phyloP scores from a whole-genome alignment of 495 filamentous ascomycete species.

The Pseudoneurospora amorphoporcata region DNA sequence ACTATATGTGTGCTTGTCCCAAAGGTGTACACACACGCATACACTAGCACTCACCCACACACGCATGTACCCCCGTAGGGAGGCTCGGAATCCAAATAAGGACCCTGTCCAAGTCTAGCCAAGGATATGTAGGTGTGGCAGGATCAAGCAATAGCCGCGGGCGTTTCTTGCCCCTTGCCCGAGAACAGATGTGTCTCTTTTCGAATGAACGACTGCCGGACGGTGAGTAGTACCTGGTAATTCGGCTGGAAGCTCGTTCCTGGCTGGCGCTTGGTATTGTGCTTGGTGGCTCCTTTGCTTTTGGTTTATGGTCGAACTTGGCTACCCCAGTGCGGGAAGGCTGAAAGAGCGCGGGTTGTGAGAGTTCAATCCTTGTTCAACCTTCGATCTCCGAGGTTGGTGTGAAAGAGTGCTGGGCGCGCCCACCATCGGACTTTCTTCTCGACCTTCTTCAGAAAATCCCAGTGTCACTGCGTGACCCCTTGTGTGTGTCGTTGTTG shows the following conservation, averaged over 20 bases:
- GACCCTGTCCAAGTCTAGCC: background rate
- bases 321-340: conserved; percentile 21
- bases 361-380: background rate
- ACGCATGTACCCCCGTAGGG: background rate
- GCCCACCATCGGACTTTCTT: background rate
- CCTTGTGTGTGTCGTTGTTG: background rate
- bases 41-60: background rate
- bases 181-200: background rate
- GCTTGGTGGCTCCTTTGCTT: conserved; percentile 10
- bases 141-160: background rate
- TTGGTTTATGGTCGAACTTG: conserved; percentile 11
- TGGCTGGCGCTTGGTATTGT: conserved; percentile 9
- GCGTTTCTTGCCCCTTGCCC: background rate
- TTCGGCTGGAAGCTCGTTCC: conserved; percentile 4
- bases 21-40: background rate
- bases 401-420: background rate
- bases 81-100: background rate
- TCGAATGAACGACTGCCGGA: background rate
- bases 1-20: conserved; percentile 7
- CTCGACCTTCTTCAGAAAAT: background rate
- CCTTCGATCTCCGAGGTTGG: conserved; percentile 5
- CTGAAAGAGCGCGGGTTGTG: conserved; percentile 15
- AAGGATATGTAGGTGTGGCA: background rate
- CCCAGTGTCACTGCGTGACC: background rate
- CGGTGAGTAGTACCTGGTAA: background rate